Evolutionary conservation across 495 filamentous ascomycete species (phyloP).

Genomic region (Articulospora tetracladia): DNA sequence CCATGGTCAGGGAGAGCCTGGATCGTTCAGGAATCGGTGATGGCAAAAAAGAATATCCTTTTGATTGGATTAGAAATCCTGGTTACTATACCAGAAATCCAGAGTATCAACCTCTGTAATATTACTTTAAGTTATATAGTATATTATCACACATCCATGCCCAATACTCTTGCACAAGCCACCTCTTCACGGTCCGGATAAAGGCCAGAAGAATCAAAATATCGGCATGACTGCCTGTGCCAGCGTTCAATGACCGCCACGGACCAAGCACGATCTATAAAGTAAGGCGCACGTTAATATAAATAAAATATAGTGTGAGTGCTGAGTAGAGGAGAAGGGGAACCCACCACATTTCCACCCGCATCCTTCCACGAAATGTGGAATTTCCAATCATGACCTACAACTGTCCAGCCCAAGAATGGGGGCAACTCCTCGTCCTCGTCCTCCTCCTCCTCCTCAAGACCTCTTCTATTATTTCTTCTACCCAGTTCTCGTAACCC

Average conservation of each 20-base stretch:
- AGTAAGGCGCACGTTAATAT: neutral
- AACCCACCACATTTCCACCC: constrained; percentile 11
- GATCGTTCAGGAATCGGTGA: too few relatives aligned
- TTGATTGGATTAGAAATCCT: too few relatives aligned
- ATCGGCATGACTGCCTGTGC: constrained; percentile 6
- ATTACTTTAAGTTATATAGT: constrained; percentile 5
- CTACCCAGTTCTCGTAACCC: constrained; percentile 5
- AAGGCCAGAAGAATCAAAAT: constrained; percentile 10
- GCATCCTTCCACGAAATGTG: constrained; percentile 16
- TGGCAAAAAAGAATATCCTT: too few relatives aligned
- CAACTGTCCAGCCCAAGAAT: constrained; percentile 16
- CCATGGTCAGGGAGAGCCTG: too few relatives aligned
- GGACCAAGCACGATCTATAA: constrained; percentile 12
- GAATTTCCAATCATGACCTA: constrained; percentile 18
- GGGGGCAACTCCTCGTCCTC: constrained; percentile 9
- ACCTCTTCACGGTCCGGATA: constrained; percentile 3
- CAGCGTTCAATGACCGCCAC: constrained; percentile 4
- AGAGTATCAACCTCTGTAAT: too few relatives aligned
- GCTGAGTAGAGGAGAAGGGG: neutral
- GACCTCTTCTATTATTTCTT: constrained; percentile 4
- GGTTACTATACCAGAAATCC: too few relatives aligned
- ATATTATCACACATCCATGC: constrained; percentile 8
- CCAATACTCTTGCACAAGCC: constrained; percentile 12
- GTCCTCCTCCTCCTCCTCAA: constrained; percentile 6
- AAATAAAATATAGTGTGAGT: neutral